Base-by-base conservation (phyloP, 305 asterid genomes). In the Fraxinus baroniana region DNA sequence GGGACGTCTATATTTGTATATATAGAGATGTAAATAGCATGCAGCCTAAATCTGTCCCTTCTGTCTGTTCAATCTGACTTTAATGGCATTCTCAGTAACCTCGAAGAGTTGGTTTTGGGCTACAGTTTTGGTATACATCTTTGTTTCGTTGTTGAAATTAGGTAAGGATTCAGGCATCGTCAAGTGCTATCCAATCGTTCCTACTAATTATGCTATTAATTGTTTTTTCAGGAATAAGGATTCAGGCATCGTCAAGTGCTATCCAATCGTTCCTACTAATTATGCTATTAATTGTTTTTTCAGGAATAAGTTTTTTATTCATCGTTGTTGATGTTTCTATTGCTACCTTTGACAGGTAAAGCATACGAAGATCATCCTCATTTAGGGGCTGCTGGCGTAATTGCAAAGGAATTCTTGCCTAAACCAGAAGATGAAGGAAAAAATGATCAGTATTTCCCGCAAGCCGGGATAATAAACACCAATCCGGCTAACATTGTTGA, bases 371-470 rank as follows among this genome's bases (percentile, higher is more conserved):
- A 86, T 85, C 64, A 49, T 26, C 89, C 93, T 17, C 89, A 88
- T 41, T 84, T 91, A 17, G 95, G 94, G 5, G 97, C 97, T 75
- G 93, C 94, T 2, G 91, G 92, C 6, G 95, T 88, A 32, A 83
- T 93, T 39, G 91, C 91, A 30, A 79, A 89, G 8, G 89, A 89
- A 82, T 92, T 88, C 84, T 35, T 90, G 83, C 97, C 97, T 15
- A 83, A 88, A 83, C 88, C 90, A 73, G 89, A 88, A 84, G 87
- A 71, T 4, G 91, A 87, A 72, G 94, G 90, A 77, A 89, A 73
- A 79, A 57, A 81, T 1, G 84, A 77, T 73, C 87, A 85, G 64
- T 79, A 32, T 22, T 71, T 70, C 20, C 92, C 92, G 72, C 85
- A 88, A 76, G 79, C 85, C 0, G 93, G 92, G 52, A 83, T 81